phyloP scores from a whole-genome alignment of 805 yeast genomes.

The Candida gorgasii region DNA sequence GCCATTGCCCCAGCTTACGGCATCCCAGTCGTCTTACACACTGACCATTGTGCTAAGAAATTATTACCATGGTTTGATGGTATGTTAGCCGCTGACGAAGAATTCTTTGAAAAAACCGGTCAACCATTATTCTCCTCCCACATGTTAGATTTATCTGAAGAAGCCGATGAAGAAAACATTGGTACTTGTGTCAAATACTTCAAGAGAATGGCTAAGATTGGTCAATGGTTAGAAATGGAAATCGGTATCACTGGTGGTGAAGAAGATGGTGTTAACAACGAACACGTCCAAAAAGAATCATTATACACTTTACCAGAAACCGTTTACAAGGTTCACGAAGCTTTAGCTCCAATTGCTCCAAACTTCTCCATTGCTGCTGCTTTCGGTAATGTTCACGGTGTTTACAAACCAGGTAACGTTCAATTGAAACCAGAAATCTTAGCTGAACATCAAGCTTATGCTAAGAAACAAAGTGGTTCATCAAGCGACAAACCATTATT shows the following conservation, averaged over 20 bases:
- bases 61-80: slow-evolving; percentile 98
- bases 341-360: slow-evolving; percentile 87
- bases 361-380: slow-evolving; percentile 99
- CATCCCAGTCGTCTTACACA: slow-evolving; percentile 94
- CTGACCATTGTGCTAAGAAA: slow-evolving; percentile 99
- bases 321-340: slow-evolving; percentile 87
- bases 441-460: slow-evolving; percentile 93
- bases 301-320: slow-evolving; percentile 96
- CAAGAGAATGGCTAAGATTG: slow-evolving; percentile 87
- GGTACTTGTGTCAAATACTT: slow-evolving; percentile 92
- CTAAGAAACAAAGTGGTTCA: slow-evolving; percentile 63
- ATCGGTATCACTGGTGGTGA: slow-evolving; percentile 99
- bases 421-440: slow-evolving; percentile 87
- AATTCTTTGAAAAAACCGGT: slow-evolving; percentile 79
- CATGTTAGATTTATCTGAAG: slow-evolving; percentile 98
- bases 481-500: slow-evolving; percentile 70
- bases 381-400: slow-evolving; percentile 99
- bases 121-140: slow-evolving; percentile 98
- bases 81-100: slow-evolving; percentile 96
- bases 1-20: slow-evolving; percentile 95
- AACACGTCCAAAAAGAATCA: slow-evolving; percentile 80
- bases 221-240: slow-evolving; percentile 99
- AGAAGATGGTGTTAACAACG: slow-evolving; percentile 99
- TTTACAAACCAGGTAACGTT: slow-evolving; percentile 99
- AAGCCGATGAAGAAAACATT: slow-evolving; percentile 94